Percentiles rank a stretch among this genome's conserved stretches.
phyloP scores from a whole-genome alignment of 2,329 filamentous ascomycete genomes.

The Alternaria longipes region DNA sequence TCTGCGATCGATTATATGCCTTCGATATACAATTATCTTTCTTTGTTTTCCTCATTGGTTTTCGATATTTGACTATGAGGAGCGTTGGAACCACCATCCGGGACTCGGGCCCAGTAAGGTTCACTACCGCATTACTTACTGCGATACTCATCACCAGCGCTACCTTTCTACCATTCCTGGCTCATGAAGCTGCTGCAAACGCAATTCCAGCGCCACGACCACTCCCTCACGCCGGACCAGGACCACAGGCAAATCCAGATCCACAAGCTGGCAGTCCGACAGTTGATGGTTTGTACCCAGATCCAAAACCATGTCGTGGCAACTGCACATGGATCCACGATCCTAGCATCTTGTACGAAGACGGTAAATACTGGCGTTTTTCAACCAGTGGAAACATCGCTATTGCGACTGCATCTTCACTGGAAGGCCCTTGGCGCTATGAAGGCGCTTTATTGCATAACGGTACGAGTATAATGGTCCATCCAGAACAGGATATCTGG shows the following conservation, averaged over 20 bases:
- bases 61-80: not conserved
- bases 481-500: slow-evolving; percentile 59
- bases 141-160: slow-evolving; percentile 23
- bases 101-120: slow-evolving; percentile 7
- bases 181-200: slow-evolving; percentile 8
- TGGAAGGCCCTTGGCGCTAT: slow-evolving; percentile 59
- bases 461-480: slow-evolving; percentile 54
- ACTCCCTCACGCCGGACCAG: not conserved
- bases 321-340: slow-evolving; percentile 56
- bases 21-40: not conserved
- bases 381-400: slow-evolving; percentile 59
- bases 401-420: slow-evolving; percentile 55
- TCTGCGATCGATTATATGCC: not conserved
- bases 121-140: slow-evolving; percentile 18
- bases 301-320: slow-evolving; percentile 52
- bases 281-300: slow-evolving; percentile 27
- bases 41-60: not conserved
- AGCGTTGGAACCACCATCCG: not conserved
- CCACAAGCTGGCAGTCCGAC: slow-evolving; percentile 6
- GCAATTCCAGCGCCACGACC: not conserved
- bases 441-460: slow-evolving; percentile 55
- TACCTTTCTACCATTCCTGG: slow-evolving; percentile 24
- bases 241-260: not conserved
- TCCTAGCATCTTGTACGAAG: slow-evolving; percentile 56
- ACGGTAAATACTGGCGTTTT: slow-evolving; percentile 61